Percentiles rank a stretch among this genome's conserved stretches.
These are phyloP conservation scores for Phoma sp. DNA, from an alignment of 2,329 filamentous ascomycete species.

Conservation along the genomic window DNA sequence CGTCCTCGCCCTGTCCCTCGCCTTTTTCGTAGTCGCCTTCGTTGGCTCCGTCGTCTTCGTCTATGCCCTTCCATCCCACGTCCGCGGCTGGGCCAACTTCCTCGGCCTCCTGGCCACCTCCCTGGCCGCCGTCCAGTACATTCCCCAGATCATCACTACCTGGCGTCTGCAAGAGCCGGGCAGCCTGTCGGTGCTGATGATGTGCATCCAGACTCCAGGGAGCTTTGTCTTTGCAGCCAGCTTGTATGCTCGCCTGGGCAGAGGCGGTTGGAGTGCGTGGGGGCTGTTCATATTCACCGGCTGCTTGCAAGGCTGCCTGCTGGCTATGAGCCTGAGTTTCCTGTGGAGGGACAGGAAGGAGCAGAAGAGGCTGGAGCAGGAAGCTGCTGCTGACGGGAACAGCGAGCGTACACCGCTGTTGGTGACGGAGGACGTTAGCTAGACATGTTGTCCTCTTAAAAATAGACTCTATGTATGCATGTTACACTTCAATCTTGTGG, in stretches of 20 bases:
- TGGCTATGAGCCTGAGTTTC: slow-evolving; percentile 82
- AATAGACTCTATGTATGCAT: no score
- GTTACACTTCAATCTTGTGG: background rate
- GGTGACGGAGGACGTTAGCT: slow-evolving; percentile 10
- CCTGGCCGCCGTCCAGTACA: slow-evolving; percentile 86
- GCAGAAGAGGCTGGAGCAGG: slow-evolving; percentile 27
- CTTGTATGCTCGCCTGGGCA: slow-evolving; percentile 78
- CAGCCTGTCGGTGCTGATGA: slow-evolving; percentile 94
- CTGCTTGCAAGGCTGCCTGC: slow-evolving; percentile 78
- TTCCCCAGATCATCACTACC: slow-evolving; percentile 94
- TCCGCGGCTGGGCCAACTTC: slow-evolving; percentile 82
- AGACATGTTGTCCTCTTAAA: background rate
- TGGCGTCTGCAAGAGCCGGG: slow-evolving; percentile 84
- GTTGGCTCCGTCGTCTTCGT: slow-evolving; percentile 70
- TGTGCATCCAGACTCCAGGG: slow-evolving; percentile 96
- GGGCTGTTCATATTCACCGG: slow-evolving; percentile 89
- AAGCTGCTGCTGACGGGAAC: background rate
- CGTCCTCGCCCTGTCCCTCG: slow-evolving; percentile 74
- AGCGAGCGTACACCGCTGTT: slow-evolving; percentile 10
- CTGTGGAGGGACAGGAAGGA: slow-evolving; percentile 58
- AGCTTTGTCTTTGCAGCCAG: slow-evolving; percentile 89
- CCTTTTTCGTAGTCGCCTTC: slow-evolving; percentile 76
- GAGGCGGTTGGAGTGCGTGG: slow-evolving; percentile 93
- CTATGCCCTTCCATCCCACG: slow-evolving; percentile 65
- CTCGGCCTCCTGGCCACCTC: slow-evolving; percentile 80